These are phyloP conservation scores for Colletotrichum sp. DNA, from an alignment of 2,329 filamentous ascomycete species.

Conservation along the genomic window DNA sequence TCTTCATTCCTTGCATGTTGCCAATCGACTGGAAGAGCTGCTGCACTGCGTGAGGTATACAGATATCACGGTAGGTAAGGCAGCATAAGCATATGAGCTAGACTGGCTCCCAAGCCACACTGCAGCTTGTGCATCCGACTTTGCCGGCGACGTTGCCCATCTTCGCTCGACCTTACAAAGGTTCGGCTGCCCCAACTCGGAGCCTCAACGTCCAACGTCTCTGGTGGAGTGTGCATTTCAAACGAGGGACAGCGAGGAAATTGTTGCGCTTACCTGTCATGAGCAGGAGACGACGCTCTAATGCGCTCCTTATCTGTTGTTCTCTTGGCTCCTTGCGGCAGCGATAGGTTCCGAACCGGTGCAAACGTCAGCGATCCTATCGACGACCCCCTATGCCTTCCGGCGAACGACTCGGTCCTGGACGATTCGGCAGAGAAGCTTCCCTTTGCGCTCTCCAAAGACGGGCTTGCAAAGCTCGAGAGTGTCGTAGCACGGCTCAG, in stretches of 20 bases:
- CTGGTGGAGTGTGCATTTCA: neutral
- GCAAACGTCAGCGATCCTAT: conserved; percentile 53
- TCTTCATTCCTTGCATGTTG: neutral
- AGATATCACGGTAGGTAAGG: neutral
- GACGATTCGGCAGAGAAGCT: conserved; percentile 9
- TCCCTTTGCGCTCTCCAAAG: neutral
- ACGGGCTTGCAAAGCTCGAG: conserved; percentile 11
- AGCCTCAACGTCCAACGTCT: neutral
- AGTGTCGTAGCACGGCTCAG: conserved; percentile 12
- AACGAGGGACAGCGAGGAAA: neutral
- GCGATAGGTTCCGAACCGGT: conserved; percentile 43
- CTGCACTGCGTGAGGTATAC: neutral
- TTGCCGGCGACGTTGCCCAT: neutral
- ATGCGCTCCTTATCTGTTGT: conserved; percentile 47
- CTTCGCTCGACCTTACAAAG: neutral
- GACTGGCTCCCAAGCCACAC: neutral
- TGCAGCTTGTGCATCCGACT: neutral
- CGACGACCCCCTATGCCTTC: conserved; percentile 42
- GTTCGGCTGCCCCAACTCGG: neutral
- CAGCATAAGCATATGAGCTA: neutral
- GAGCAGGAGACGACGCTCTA: conserved; percentile 52
- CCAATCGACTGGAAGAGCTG: neutral
- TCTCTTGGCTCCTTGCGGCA: conserved; percentile 54
- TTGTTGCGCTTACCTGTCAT: conserved; percentile 47
- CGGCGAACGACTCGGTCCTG: neutral